Base-by-base conservation (phyloP, 495 filamentous ascomycete genomes). In the Hypoxylon cercidicola region DNA sequence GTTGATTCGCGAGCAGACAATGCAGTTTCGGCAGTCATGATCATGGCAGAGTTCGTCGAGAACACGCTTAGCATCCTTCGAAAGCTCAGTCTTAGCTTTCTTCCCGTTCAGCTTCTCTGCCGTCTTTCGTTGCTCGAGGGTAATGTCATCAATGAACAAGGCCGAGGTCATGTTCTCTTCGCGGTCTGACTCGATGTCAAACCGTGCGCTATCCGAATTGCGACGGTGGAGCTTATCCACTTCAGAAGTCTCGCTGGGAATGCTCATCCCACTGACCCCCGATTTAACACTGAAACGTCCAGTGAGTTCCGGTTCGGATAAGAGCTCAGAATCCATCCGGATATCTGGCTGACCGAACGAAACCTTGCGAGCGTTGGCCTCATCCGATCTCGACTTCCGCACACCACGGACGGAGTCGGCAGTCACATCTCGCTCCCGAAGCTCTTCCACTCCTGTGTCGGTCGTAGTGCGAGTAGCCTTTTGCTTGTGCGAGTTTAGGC, bases 101-200 rank as follows among this genome's bases (percentile, higher is more conserved):
- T 67, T 71, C 12, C 55, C 32, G 20, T 64, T 72, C 25, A 66
- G 60, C 45, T 68, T 63, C 53, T 68, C 68, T 13, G 61, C 25
- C 12, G 23, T 37, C 57, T 74, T 72, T 69, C 75, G 46, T 66
- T 69, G 48, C 55, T 79, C 72, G 4, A 81, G 48, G 10, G 80
- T 83, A 48, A 82, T 81, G 53, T 82, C 80, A 32, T 79, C 77
- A 21, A 81, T 74, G 66, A 82, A 81, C 73, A 93, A 91, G 10
- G 88, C 90, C n/a, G 91, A 93, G 0, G 91, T 93, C 88, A 92
- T 88, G 55, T 90, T 87, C 11, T 87, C 84, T 47, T 77, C 71
- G 34, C 64, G 73, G 25, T 66, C 62, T 2, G 67, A 60, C 23
- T 77, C 69, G 0, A 44, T 16, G 12, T 59, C 67, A 10, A 68